Evolutionary conservation across 768 basidiomycete genomes (phyloP).

Genomic region (Lentinus brumalis): DNA sequence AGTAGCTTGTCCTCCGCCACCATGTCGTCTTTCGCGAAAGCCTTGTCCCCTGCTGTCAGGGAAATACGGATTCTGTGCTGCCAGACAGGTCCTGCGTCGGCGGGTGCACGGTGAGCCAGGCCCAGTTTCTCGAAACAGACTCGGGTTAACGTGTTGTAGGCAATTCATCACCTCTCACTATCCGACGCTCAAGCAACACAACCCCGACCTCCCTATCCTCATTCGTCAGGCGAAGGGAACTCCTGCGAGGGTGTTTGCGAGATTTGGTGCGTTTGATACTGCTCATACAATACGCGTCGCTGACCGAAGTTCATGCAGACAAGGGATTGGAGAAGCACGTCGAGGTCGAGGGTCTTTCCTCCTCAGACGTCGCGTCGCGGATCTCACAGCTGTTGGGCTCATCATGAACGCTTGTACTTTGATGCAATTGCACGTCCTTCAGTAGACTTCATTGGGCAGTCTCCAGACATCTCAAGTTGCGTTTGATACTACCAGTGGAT

Average conservation of each 20-base stretch:
- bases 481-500: no score
- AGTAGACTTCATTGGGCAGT: no score
- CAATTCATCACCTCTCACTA: constrained; percentile 81
- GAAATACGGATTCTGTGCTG: constrained; percentile 83
- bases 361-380: constrained; percentile 70
- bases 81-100: constrained; percentile 73
- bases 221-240: constrained; percentile 81
- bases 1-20: constrained; percentile 12
- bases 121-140: background rate
- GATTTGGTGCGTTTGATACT: constrained; percentile 65
- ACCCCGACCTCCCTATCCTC: constrained; percentile 83
- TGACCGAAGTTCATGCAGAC: constrained; percentile 45
- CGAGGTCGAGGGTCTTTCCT: constrained; percentile 75
- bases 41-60: constrained; percentile 74
- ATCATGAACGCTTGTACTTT: constrained; percentile 8
- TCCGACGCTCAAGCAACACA: constrained; percentile 74
- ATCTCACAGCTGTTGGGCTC: constrained; percentile 58
- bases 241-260: constrained; percentile 80
- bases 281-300: background rate
- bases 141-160: constrained; percentile 38
- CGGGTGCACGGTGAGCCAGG: constrained; percentile 69
- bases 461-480: no score
- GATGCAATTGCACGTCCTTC: background rate
- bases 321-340: constrained; percentile 80
- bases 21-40: constrained; percentile 59